A percentile compares a stretch with the other conserved stretches of the same genome.
Conservation (phyloP, 805 yeast genomes). For the Myxozyma vanderwaltii region DNA sequence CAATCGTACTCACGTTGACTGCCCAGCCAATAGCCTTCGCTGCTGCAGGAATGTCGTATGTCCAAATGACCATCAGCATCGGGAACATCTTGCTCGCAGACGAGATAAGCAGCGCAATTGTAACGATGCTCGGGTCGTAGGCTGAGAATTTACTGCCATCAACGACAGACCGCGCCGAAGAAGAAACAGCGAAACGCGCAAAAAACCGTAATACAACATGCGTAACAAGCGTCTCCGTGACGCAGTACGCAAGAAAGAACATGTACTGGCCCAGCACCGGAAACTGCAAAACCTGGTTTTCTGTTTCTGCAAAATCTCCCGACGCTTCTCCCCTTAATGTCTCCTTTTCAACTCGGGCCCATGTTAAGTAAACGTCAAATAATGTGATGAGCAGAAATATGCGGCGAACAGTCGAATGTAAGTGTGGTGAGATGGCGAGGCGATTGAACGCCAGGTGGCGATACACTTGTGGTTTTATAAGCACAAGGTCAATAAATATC, state of each 20-base stretch:
- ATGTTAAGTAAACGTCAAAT: constrained; percentile 84
- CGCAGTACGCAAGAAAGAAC: constrained; percentile 43
- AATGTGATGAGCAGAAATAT: constrained; percentile 64
- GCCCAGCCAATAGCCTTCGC: constrained; percentile 60
- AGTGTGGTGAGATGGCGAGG: constrained; percentile 38
- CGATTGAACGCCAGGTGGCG: constrained; percentile 83
- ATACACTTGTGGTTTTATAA: constrained; percentile 77
- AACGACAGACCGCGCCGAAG: neutral
- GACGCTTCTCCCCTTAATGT: constrained; percentile 37
- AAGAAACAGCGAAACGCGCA: constrained; percentile 35
- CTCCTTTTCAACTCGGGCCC: constrained; percentile 85
- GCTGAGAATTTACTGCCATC: neutral
- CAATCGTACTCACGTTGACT: constrained; percentile 64
- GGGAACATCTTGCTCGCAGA: constrained; percentile 84
- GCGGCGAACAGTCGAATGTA: constrained; percentile 44
- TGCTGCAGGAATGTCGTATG: constrained; percentile 79
- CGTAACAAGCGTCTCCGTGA: constrained; percentile 41
- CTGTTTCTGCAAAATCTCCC: neutral
- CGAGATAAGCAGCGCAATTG: constrained; percentile 72
- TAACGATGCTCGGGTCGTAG: constrained; percentile 48
- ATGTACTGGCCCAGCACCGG: constrained; percentile 45
- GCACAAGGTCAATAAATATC: constrained; percentile 76
- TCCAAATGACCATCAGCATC: constrained; percentile 93
- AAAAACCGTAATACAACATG: constrained; percentile 45
- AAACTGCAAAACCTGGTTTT: constrained; percentile 34